A percentile compares a stretch with the other conserved stretches of the same genome.
These are phyloP conservation scores for Aspergillus hortae DNA, from an alignment of 2,329 filamentous ascomycete species.

Conservation along the genomic window DNA sequence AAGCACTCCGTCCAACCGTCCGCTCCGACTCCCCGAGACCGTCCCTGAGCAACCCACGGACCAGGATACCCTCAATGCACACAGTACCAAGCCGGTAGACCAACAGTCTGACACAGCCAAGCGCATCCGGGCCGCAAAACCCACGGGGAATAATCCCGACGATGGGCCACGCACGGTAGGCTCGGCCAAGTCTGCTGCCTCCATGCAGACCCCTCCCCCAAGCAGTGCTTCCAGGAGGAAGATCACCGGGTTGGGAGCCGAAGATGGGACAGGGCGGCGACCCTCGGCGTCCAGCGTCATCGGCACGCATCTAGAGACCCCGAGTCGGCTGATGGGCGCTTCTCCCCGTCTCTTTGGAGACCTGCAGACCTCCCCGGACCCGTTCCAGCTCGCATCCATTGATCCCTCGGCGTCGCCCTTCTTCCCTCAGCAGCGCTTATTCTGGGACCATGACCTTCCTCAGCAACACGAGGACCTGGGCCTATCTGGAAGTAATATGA, in stretches of 20 bases:
- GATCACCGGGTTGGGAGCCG: constrained; percentile 31
- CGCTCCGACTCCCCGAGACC: constrained; percentile 14
- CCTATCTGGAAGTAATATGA: constrained; percentile 14
- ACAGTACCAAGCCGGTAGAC: constrained; percentile 20
- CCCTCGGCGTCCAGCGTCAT: constrained; percentile 19
- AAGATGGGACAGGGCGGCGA: constrained; percentile 18
- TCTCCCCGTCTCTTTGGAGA: constrained; percentile 50
- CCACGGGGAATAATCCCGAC: constrained; percentile 22
- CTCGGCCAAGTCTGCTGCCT: constrained; percentile 41
- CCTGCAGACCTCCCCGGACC: constrained; percentile 56
- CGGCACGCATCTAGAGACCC: constrained; percentile 40
- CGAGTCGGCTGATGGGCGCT: constrained; percentile 41
- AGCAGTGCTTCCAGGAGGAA: constrained; percentile 55
- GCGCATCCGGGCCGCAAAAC: constrained; percentile 28
- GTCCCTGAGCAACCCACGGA: constrained; percentile 7
- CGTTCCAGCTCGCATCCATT: constrained; percentile 51
- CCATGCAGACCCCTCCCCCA: constrained; percentile 61
- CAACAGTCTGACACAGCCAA: constrained; percentile 33
- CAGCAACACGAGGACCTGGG: constrained; percentile 16
- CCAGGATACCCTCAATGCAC: constrained; percentile 3
- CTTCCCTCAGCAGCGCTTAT: constrained; percentile 52
- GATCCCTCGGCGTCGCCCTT: constrained; percentile 55
- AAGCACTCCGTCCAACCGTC: constrained; percentile 29
- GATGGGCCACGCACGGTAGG: constrained; percentile 32
- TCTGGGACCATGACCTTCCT: constrained; percentile 45